Conservation (phyloP, 108 stramenopile species). For the Halocafeteria seosinensis region DNA sequence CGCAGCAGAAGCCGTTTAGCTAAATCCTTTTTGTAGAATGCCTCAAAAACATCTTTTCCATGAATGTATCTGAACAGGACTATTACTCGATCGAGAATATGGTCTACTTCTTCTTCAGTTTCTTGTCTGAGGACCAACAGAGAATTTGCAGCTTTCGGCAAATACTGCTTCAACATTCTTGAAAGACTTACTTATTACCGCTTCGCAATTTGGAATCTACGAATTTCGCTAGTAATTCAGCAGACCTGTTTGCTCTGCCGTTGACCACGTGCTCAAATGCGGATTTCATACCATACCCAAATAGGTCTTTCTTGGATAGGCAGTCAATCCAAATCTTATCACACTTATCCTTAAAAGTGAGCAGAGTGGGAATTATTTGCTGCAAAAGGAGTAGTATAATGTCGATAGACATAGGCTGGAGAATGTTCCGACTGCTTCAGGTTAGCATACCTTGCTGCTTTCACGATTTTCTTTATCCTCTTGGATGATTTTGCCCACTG, state of each 20-base stretch:
- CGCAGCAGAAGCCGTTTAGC: conserved; percentile 80
- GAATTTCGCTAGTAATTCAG: conserved; percentile 12
- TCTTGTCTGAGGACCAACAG: too few species aligned
- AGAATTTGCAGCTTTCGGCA: too few species aligned
- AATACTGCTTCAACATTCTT: too few species aligned
- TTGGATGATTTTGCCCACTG: too few species aligned
- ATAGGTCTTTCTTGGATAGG: conserved; percentile 48
- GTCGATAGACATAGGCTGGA: too few species aligned
- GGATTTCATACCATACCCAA: conserved; percentile 44
- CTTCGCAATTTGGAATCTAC: conserved; percentile 31
- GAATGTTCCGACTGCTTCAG: too few species aligned
- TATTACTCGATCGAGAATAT: conserved; percentile 39
- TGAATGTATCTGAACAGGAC: conserved; percentile 61
- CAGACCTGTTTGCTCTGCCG: not conserved
- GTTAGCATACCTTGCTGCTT: too few species aligned
- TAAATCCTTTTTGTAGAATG: conserved; percentile 80
- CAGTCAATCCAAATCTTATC: conserved; percentile 29
- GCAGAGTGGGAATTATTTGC: conserved; percentile 43
- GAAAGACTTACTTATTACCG: conserved; percentile 30
- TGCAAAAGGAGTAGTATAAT: too few species aligned
- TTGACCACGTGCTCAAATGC: conserved; percentile 69
- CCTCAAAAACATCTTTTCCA: conserved; percentile 91
- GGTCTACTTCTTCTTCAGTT: conserved; percentile 6
- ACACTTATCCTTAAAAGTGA: conserved; percentile 46
- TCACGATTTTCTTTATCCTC: too few species aligned